phyloP scores from a whole-genome alignment of 352 stramenopile species.

The Globisporangium cystogenes region DNA sequence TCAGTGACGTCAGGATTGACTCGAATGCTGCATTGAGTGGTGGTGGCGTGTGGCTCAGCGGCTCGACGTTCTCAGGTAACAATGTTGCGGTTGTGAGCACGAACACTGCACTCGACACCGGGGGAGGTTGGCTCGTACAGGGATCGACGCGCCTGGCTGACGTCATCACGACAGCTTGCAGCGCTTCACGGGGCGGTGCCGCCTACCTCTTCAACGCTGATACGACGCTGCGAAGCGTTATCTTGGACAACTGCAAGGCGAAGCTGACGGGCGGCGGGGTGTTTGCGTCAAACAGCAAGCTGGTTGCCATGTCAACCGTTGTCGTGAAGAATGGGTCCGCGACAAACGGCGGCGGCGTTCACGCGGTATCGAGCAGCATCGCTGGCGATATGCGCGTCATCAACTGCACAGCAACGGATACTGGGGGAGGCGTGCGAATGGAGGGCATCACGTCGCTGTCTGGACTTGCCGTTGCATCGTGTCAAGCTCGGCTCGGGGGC shows the following conservation, averaged over 20 bases:
- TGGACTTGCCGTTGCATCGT: constrained; percentile 8
- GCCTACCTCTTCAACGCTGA: constrained; percentile 11
- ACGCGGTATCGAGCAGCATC: constrained; percentile 2
- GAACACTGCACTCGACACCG: constrained; percentile 7
- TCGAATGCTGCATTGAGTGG: constrained; percentile 7
- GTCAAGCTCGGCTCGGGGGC: constrained; percentile 2
- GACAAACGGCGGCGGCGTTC: constrained; percentile 16
- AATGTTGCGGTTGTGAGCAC: background rate
- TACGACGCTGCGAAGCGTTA: background rate
- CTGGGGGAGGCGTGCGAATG: constrained; percentile 30
- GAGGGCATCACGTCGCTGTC: constrained; percentile 2
- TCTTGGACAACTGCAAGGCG: constrained; percentile 4
- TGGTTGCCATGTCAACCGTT: background rate
- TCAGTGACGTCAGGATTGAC: constrained; percentile 1
- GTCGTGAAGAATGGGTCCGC: constrained; percentile 2
- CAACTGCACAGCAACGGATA: constrained; percentile 5
- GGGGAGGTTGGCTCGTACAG: constrained; percentile 9
- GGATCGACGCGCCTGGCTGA: background rate
- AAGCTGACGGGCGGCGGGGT: constrained; percentile 14
- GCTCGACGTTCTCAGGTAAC: constrained; percentile 6
- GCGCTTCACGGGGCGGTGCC: constrained; percentile 11
- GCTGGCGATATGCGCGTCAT: constrained; percentile 1
- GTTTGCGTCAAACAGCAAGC: constrained; percentile 1
- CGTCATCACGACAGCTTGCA: background rate
- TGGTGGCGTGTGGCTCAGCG: constrained; percentile 7